Evolutionary conservation across 495 filamentous ascomycete genomes (phyloP).

Genomic region (Penicillium antarcticum): DNA sequence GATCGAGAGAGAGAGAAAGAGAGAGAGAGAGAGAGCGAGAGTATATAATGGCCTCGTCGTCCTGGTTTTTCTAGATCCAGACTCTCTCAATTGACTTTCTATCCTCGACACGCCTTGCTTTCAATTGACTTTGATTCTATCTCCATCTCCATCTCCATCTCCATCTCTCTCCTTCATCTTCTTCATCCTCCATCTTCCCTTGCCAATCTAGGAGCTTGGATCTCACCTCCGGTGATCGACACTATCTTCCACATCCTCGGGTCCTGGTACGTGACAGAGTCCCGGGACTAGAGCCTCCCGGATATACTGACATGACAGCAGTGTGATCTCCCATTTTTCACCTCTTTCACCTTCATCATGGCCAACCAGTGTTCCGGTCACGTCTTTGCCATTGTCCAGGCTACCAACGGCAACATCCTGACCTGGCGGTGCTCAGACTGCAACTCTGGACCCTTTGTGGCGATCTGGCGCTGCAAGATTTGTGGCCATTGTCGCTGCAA

Average conservation of each 20-base stretch:
- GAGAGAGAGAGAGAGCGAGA: too few relatives aligned
- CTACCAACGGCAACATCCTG: conserved; percentile 47
- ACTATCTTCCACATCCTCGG: conserved; percentile 20
- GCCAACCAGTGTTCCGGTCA: conserved; percentile 49
- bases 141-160: not conserved
- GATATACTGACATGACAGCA: not conserved
- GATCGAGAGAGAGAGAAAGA: not conserved
- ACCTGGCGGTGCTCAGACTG: conserved; percentile 50
- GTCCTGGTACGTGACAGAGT: conserved; percentile 18
- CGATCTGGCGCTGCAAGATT: conserved; percentile 50
- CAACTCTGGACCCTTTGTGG: conserved; percentile 47
- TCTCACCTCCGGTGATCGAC: conserved; percentile 23
- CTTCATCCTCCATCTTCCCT: not conserved
- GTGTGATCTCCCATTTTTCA: not conserved
- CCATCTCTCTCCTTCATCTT: not conserved
- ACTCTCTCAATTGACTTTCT: conserved; percentile 1
- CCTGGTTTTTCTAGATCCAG: conserved; percentile 3
- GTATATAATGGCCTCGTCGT: conserved; percentile 19
- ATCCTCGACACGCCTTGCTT: not conserved
- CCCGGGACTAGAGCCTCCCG: conserved; percentile 1
- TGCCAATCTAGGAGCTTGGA: conserved; percentile 5
- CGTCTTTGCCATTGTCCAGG: conserved; percentile 43
- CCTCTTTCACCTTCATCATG: conserved; percentile 18
- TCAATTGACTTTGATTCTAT: not conserved
- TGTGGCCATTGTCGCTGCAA: conserved; percentile 47